phyloP scores from a whole-genome alignment of 371 early-diverging fungal species.

The Smittium culicis region DNA sequence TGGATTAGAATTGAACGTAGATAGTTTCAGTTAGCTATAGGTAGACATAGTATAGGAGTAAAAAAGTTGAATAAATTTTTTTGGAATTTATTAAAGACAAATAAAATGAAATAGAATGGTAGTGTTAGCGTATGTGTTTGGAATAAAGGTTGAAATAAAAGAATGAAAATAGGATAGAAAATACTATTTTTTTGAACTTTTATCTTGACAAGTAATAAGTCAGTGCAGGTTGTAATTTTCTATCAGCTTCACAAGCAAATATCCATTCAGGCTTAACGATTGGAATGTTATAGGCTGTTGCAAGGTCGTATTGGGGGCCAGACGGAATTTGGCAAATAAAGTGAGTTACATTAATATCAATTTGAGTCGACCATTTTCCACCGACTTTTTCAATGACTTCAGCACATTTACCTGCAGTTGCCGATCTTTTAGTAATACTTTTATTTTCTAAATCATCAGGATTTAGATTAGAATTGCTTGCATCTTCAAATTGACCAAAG shows the following conservation, averaged over 20 bases:
- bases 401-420: constrained; percentile 43
- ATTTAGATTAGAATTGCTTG: constrained; percentile 6
- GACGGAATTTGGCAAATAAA: constrained; percentile 67
- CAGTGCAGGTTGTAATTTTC: constrained; percentile 63
- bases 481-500: constrained; percentile 72
- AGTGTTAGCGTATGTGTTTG: too few relatives aligned
- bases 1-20: too few relatives aligned
- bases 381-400: constrained; percentile 67
- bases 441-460: neutral
- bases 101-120: too few relatives aligned
- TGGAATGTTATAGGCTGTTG: constrained; percentile 75
- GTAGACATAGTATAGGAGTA: too few relatives aligned
- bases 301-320: constrained; percentile 74
- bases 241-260: constrained; percentile 71
- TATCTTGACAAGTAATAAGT: constrained; percentile 17
- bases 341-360: constrained; percentile 83
- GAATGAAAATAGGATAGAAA: too few relatives aligned
- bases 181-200: too few relatives aligned
- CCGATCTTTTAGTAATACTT: constrained; percentile 14
- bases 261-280: constrained; percentile 88
- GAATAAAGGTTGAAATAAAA: too few relatives aligned
- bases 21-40: too few relatives aligned
- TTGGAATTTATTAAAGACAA: too few relatives aligned
- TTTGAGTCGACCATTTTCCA: constrained; percentile 69
- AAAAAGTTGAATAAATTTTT: too few relatives aligned